phyloP scores from a whole-genome alignment of 768 basidiomycete genomes.

The Tulasnella sp. region DNA sequence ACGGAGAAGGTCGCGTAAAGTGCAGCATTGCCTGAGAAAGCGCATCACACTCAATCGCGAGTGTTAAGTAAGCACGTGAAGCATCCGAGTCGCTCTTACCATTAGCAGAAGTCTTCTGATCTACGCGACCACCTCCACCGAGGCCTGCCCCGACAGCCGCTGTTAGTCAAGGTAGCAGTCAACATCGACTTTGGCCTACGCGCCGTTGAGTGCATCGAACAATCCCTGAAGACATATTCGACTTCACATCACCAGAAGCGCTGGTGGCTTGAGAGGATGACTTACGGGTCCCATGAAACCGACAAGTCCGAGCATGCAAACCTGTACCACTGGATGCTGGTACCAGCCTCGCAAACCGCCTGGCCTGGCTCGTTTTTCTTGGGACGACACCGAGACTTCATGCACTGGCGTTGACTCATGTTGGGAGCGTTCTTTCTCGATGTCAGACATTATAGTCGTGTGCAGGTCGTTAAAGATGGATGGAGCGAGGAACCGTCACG shows the following conservation, averaged over 20 bases:
- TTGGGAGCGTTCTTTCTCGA: not conserved
- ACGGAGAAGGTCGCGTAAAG: constrained; percentile 68
- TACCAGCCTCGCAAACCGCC: constrained; percentile 55
- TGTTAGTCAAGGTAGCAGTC: not conserved
- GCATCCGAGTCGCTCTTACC: constrained; percentile 46
- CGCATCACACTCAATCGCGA: not conserved
- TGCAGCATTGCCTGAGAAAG: constrained; percentile 51
- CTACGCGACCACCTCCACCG: constrained; percentile 76
- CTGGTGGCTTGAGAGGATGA: not conserved
- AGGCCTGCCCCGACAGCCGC: constrained; percentile 48
- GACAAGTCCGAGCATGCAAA: constrained; percentile 68
- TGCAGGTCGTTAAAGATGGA: not conserved
- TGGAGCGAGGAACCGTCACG: not conserved
- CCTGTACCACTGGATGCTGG: constrained; percentile 61
- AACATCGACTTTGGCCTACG: not conserved
- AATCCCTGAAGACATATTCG: constrained; percentile 50
- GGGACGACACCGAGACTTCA: not conserved
- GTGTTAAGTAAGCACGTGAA: constrained; percentile 20
- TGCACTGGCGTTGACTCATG: not conserved
- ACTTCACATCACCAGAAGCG: not conserved
- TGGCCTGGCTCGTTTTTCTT: not conserved
- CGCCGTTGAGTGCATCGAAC: constrained; percentile 55
- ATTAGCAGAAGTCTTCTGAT: constrained; percentile 67
- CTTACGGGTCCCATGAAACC: constrained; percentile 51
- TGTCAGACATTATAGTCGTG: not conserved